Evolutionary conservation across 129 eudicot species (phyloP).

Genomic region (Arctium minus): DNA sequence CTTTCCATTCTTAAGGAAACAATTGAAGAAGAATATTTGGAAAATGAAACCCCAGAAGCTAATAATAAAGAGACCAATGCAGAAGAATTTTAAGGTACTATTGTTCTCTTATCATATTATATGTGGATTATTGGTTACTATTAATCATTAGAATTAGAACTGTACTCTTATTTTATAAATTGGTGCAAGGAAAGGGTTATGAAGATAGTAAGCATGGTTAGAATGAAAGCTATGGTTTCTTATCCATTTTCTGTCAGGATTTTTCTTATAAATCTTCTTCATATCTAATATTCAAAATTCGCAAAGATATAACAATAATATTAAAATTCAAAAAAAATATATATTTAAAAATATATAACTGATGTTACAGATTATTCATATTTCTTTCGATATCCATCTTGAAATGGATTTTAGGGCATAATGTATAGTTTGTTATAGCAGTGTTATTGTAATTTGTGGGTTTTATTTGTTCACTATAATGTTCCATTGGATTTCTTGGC

Average conservation of each 20-base stretch:
- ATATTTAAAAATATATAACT: too few species aligned
- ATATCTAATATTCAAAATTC: background rate
- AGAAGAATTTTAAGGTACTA: constrained; percentile 33
- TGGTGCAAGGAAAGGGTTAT: constrained; percentile 8
- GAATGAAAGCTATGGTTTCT: background rate
- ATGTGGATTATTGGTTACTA: constrained; percentile 8
- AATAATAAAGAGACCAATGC: constrained; percentile 20
- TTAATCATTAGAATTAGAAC: background rate
- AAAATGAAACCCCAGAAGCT: constrained; percentile 29
- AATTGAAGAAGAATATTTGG: constrained; percentile 88
- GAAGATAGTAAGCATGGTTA: background rate
- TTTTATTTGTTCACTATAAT: too few species aligned
- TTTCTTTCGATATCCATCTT: too few species aligned
- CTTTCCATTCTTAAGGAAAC: constrained; percentile 86
- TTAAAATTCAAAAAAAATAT: too few species aligned
- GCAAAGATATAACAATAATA: background rate
- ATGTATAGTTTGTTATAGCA: too few species aligned
- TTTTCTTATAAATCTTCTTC: background rate
- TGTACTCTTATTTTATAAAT: constrained; percentile 1
- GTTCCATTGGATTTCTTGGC: too few species aligned
- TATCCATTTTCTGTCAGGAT: background rate
- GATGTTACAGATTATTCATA: too few species aligned
- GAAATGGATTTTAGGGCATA: too few species aligned
- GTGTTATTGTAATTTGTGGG: too few species aligned
- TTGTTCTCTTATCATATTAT: background rate